These are phyloP conservation scores for Trichoderma afroharzianum DNA, from an alignment of 2,329 filamentous ascomycete genomes.

Conservation along the genomic window DNA sequence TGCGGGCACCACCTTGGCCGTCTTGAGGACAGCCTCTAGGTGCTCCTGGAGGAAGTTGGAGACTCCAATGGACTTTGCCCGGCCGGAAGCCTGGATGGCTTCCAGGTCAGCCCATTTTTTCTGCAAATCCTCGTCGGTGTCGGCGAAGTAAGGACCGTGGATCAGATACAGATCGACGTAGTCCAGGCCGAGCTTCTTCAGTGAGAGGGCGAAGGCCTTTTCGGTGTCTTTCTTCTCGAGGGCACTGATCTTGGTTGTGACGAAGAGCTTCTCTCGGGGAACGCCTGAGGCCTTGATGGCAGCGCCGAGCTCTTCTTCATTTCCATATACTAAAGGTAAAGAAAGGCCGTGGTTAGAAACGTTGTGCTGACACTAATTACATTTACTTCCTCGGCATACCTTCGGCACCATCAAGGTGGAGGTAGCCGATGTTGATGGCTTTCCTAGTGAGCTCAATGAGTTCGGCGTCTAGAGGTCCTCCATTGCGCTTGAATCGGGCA, in stretches of 20 bases:
- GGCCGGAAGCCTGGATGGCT: constrained; percentile 63
- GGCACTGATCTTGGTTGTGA: constrained; percentile 58
- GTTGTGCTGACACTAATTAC: not conserved
- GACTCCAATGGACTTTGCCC: constrained; percentile 68
- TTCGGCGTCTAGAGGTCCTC: constrained; percentile 52
- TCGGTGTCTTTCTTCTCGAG: constrained; percentile 38
- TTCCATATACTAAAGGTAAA: constrained; percentile 51
- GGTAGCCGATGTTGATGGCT: constrained; percentile 67
- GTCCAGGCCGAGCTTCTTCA: constrained; percentile 62
- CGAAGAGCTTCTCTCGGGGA: constrained; percentile 64
- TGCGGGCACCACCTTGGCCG: constrained; percentile 60
- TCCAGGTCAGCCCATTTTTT: constrained; percentile 58
- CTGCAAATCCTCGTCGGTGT: constrained; percentile 52
- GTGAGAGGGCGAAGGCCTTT: constrained; percentile 54
- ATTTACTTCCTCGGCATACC: constrained; percentile 36
- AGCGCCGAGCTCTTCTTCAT: constrained; percentile 66
- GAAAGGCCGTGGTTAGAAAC: not conserved
- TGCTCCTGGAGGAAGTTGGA: constrained; percentile 66
- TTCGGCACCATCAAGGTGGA: constrained; percentile 73
- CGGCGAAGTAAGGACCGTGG: constrained; percentile 54
- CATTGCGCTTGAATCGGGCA: constrained; percentile 52
- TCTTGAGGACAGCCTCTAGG: constrained; percentile 53
- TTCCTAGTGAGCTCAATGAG: constrained; percentile 49
- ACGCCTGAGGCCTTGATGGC: constrained; percentile 66
- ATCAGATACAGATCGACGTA: constrained; percentile 71